Base-by-base conservation (phyloP, 73 alveolate species). In the Tetrahymena borealis region DNA sequence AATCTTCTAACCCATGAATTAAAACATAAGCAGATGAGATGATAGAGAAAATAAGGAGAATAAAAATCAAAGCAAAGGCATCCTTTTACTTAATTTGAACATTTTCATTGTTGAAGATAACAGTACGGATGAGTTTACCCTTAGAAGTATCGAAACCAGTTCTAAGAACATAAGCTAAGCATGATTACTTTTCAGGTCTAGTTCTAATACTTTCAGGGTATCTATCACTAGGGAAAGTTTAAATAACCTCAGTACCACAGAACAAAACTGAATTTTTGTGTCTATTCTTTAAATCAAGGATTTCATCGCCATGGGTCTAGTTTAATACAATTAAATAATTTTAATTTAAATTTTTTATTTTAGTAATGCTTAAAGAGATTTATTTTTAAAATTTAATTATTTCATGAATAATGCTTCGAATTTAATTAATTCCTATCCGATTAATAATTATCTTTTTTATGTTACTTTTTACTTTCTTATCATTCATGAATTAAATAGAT, bases 51-150 rank as follows among this genome's bases (percentile, higher is more conserved):
- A 97, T 93, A 78, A 98, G 94, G 60, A 98, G 96, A 35, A 98
- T 95, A 18, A 96, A 96, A 0, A 98, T 95, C 93, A 98, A 98
- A 33, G 97, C 90, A 90, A 97, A 98, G 12, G 99, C 98, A 92
- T 98, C 99, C 77, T 97, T 98, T 91, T 98, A 97, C 92, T 97
- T 99, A 20, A 97, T 98, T 95, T 97, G 96, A 24, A 97, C 98
- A 96, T 99, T 98, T 42, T 98, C 99, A 90, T 98, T 97, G 33
- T 99, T 95, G 93, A 96, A 97, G 39, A 98, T 94, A 35, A 98
- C 98, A 32, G 99, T 98, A 93, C 99, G 97, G 96, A 98, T 96
- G 32, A 98, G 96, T 94, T 98, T 98, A 43, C 99, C 99, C 94
- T 98, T 96, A 39, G 99, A 96, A 28, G 99, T 98, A 35, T 96